Percentiles rank a stretch among this genome's conserved stretches.
Conservation (phyloP, 139 green algal genomes). For the Coelastrella sp. region DNA sequence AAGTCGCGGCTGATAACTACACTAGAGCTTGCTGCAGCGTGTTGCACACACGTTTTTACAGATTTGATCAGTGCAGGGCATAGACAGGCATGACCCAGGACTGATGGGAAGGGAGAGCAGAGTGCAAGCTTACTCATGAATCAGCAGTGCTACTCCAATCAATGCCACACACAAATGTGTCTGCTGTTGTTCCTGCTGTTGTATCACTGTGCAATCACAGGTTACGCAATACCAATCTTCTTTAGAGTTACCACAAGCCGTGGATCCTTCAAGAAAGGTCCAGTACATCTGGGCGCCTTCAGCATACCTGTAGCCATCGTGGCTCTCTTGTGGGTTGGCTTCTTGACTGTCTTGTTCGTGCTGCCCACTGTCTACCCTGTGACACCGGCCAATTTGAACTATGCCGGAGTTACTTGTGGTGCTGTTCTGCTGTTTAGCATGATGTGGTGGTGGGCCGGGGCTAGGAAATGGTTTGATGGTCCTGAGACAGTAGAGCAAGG, state of each 20-base stretch:
- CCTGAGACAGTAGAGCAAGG: constrained; percentile 11
- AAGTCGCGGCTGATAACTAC: neutral
- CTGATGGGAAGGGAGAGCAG: too few relatives aligned
- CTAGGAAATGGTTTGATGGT: constrained; percentile 29
- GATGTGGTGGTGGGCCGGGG: neutral
- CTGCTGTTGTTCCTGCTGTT: neutral
- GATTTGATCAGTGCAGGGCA: too few relatives aligned
- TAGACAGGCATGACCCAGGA: too few relatives aligned
- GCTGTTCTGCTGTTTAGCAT: constrained; percentile 21
- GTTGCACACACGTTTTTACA: too few relatives aligned
- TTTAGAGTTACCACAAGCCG: neutral
- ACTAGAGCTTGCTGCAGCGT: neutral
- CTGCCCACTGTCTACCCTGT: constrained; percentile 24
- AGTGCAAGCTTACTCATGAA: too few relatives aligned
- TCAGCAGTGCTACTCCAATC: too few relatives aligned
- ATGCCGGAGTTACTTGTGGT: neutral
- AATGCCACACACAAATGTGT: too few relatives aligned
- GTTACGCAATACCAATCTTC: constrained; percentile 1
- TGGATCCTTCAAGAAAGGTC: neutral
- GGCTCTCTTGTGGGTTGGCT: neutral
- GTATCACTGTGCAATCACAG: neutral
- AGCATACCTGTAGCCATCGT: constrained; percentile 1
- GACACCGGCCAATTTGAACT: constrained; percentile 19
- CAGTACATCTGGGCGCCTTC: neutral
- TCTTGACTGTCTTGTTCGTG: constrained; percentile 34